Base-by-base conservation (phyloP, 495 filamentous ascomycete species). In the Podospora australis region DNA sequence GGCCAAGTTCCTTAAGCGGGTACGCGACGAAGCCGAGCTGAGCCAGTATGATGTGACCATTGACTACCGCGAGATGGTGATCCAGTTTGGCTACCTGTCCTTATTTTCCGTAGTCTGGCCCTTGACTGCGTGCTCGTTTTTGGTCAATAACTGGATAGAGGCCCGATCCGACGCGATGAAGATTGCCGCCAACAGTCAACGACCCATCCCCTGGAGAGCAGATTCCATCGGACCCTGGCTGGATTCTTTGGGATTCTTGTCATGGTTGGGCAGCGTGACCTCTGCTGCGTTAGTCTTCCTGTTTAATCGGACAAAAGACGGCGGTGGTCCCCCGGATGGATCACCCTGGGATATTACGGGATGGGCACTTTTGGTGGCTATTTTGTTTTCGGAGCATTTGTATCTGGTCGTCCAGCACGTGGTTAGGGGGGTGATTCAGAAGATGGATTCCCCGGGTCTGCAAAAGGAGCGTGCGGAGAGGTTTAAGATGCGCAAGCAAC, bases 141-240 rank as follows among this genome's bases (percentile, higher is more conserved):
- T 96, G 8, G 71, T 94, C 66, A 96, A 96, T 66, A 92, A 98
- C 70, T 98, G 92, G 92, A 62, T 98, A 42, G 94, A 98, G 56
- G 78, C 96, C 11, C 86, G 92, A 21, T 86, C 86, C 19, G 92
- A 98, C 52, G 91, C 95, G 13, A 78, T 90, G 66, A 98, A 98
- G 60, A 98, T 98, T 53, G 90, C 89, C 54, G 70, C 87, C 45
- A 86, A 90, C 63, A 91, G 87, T 75, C 84, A 88, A 55, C 78
- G 92, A 8, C 94, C 92, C 1, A 86, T 84, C 10, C 92, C 92
- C 1, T 82, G 81, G 65, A 81, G 92, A 11, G 83, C 87, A 2
- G 94, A 97, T 64, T 89, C 86, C 2, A 98, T 98, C 55, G 92
- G 92, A 0, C 90, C 92, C 1, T 98, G 92, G 92, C 76, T 98